Conservation (phyloP, 495 filamentous ascomycete genomes). For the Evernia prunastri region DNA sequence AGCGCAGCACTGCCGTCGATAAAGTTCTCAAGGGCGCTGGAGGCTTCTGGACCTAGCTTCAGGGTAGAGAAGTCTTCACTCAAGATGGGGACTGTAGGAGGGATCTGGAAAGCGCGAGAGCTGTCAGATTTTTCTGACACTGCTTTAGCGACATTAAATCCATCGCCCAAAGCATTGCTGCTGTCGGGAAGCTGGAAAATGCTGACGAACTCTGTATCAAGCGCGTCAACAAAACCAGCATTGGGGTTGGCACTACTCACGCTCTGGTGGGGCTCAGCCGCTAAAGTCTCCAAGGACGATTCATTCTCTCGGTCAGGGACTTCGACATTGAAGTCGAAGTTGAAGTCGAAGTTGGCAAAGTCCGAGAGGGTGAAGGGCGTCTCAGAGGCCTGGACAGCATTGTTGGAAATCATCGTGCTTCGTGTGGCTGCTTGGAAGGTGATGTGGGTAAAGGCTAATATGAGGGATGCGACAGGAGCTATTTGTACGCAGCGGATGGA, state of each 20-base stretch:
- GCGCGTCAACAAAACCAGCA: background rate
- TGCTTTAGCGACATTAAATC: background rate
- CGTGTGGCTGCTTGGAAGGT: too few species aligned
- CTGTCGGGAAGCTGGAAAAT: background rate
- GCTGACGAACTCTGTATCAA: background rate
- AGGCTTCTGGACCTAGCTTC: background rate
- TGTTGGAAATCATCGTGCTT: background rate
- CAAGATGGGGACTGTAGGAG: background rate
- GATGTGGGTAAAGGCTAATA: background rate
- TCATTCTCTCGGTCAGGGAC: background rate
- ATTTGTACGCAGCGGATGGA: background rate
- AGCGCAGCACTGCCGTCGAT: background rate
- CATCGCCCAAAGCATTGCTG: background rate
- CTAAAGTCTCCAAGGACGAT: background rate
- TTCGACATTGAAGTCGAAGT: background rate
- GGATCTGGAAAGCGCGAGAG: background rate
- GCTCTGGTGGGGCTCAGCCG: background rate
- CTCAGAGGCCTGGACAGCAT: background rate
- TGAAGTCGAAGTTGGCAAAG: background rate
- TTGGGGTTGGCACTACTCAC: background rate
- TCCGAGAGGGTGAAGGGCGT: background rate
- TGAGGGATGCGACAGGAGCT: background rate
- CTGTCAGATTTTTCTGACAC: background rate
- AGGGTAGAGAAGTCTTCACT: too few species aligned
- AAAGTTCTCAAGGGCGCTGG: background rate